Base-by-base conservation (phyloP, 75 land plant genomes). In the Ceratopteris richardii region DNA sequence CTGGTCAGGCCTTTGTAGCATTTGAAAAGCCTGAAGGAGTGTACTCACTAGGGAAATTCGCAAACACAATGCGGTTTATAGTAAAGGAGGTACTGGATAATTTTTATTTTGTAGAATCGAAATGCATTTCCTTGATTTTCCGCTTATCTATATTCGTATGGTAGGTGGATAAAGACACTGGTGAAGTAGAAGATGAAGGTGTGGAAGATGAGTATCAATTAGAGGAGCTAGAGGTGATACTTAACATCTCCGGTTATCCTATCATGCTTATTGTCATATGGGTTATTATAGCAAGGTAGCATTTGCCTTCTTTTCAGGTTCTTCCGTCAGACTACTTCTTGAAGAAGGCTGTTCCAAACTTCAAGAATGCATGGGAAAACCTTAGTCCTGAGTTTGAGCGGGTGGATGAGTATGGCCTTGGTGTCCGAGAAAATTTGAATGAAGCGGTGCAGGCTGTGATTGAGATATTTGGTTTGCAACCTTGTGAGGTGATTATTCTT, bases 181-280 rank as follows among this genome's bases (percentile, higher is more conserved):
- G 89, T 25, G 95, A 93, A 28, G 78, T 80, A 57, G 98, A 85
- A 47, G 98, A 88, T 9, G 97, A 92, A 29, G 95, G 98, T 22
- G 86, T 90, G 20, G 95, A 93, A 57, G 98, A 93, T 75, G 98
- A 88, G 51, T 93, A 93, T 44, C 90, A 82, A 58, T 76, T 93
- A 22, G 98, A 93, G 52, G 98, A 93, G 17, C 74, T 88, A 29
- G 95, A 93, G 61, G 86, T 87, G 60, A 29, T 58, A 16, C 12
- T 22, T 24, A 24, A 16, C 11, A 10, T 17, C 29, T 56, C 23
- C 53, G n/a, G 9, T 40, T 40, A 14, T n/a, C n/a, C n/a, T n/a
- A n/a, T n/a, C n/a, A n/a, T n/a, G n/a, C n/a, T n/a, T n/a, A n/a
- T n/a, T n/a, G n/a, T n/a, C n/a, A n/a, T n/a, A n/a, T n/a, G n/a